Evolutionary conservation across 208 protist species (phyloP).

Genomic region (Leishmania gerbilli): DNA sequence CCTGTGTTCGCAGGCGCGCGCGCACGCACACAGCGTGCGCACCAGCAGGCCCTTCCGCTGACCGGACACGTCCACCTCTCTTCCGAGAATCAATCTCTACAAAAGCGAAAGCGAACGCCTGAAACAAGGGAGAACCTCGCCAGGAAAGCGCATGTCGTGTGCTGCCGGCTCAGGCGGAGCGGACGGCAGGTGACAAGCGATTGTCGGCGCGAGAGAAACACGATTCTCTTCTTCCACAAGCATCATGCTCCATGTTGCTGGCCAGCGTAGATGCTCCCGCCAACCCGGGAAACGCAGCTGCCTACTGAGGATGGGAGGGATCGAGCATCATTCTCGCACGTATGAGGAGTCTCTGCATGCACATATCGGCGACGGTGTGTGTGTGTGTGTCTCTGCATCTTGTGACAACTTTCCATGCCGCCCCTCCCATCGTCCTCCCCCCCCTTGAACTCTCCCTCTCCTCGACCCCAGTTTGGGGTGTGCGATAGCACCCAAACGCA

Average conservation of each 20-base stretch:
- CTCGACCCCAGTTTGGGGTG: neutral
- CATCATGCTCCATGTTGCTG: neutral
- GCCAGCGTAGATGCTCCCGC: neutral
- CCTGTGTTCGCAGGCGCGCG: neutral
- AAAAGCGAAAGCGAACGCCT: neutral
- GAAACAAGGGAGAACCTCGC: neutral
- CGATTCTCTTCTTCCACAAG: neutral
- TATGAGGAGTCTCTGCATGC: neutral
- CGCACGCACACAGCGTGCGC: neutral
- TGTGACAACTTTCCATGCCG: neutral
- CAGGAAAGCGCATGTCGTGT: neutral
- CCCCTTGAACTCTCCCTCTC: neutral
- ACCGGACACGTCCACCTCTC: neutral
- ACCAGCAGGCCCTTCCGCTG: neutral
- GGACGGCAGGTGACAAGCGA: neutral
- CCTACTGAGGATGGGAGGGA: neutral
- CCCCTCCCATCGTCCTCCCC: neutral
- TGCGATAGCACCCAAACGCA: neutral
- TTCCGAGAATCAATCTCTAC: neutral
- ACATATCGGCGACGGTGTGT: neutral
- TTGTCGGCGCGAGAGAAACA: neutral
- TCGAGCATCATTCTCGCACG: neutral
- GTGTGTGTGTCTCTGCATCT: neutral
- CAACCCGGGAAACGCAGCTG: neutral
- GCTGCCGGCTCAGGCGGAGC: neutral